phyloP scores from a whole-genome alignment of 2,329 filamentous ascomycete species.

The Pseudocercospora macadamiae region DNA sequence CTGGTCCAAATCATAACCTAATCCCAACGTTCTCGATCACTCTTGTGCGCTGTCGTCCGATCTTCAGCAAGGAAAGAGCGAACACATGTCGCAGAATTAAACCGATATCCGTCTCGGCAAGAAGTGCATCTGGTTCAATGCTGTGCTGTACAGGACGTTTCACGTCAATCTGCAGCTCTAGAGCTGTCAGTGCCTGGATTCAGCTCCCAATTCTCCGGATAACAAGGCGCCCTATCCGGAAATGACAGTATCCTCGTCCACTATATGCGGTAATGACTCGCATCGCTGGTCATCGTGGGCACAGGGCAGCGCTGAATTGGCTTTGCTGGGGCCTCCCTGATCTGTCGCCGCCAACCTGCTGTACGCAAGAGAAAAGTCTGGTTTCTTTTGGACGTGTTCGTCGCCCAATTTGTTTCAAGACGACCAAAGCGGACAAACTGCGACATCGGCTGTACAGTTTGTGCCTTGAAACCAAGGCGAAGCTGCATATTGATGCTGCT shows the following conservation, averaged over 20 bases:
- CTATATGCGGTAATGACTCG: neutral
- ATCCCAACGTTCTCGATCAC: no score
- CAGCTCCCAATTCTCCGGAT: conserved; percentile 3
- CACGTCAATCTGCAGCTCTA: neutral
- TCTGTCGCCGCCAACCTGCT: neutral
- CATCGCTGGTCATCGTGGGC: neutral
- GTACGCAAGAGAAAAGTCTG: neutral
- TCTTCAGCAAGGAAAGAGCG: neutral
- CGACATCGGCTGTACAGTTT: neutral
- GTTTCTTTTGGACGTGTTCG: neutral
- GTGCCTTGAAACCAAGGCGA: neutral
- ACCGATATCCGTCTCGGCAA: conserved; percentile 1
- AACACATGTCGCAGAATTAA: neutral
- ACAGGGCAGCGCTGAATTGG: neutral
- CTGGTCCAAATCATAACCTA: no score
- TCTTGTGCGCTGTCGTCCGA: no score
- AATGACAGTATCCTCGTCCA: neutral
- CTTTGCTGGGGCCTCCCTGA: neutral
- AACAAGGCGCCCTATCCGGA: neutral
- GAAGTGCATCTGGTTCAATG: neutral
- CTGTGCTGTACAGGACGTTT: conserved; percentile 1
- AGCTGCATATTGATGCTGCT: neutral
- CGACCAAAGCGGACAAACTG: neutral
- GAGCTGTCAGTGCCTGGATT: conserved; percentile 5
- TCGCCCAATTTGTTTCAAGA: neutral